phyloP scores from a whole-genome alignment of 2,329 filamentous ascomycete species.

The Fusarium sp. region DNA sequence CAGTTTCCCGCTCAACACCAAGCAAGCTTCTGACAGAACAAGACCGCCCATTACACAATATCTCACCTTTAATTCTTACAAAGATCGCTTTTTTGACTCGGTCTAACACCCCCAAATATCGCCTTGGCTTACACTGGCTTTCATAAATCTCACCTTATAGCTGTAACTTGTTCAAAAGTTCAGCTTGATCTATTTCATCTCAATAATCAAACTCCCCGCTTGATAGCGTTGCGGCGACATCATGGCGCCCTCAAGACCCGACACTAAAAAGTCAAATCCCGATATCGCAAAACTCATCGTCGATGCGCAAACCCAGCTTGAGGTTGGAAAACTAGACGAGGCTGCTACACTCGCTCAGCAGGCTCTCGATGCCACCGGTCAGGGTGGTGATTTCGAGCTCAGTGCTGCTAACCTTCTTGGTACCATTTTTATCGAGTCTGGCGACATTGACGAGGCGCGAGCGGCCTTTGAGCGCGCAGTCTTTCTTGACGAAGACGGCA shows the following conservation, averaged over 20 bases:
- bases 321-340: slow-evolving; percentile 60
- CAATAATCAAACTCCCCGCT: slow-evolving; percentile 21
- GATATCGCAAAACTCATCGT: slow-evolving; percentile 54
- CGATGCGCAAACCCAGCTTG: slow-evolving; percentile 61
- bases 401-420: slow-evolving; percentile 83
- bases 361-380: slow-evolving; percentile 62
- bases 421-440: slow-evolving; percentile 85
- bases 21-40: slow-evolving; percentile 39
- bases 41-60: slow-evolving; percentile 21
- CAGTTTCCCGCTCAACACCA: slow-evolving; percentile 47
- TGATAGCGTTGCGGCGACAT: slow-evolving; percentile 25
- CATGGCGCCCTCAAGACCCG: slow-evolving; percentile 62
- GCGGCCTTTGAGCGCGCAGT: slow-evolving; percentile 81
- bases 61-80: slow-evolving; percentile 17
- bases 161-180: background rate
- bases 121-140: background rate
- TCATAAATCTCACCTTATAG: background rate
- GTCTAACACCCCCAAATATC: background rate
- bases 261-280: slow-evolving; percentile 56
- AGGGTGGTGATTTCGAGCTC: slow-evolving; percentile 67
- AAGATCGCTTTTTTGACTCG: background rate
- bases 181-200: slow-evolving; percentile 4
- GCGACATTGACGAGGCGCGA: slow-evolving; percentile 83
- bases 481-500: slow-evolving; percentile 82
- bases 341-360: slow-evolving; percentile 59